These are phyloP conservation scores for Dissoconium aciculare DNA, from an alignment of 2,329 filamentous ascomycete genomes.

Conservation along the genomic window DNA sequence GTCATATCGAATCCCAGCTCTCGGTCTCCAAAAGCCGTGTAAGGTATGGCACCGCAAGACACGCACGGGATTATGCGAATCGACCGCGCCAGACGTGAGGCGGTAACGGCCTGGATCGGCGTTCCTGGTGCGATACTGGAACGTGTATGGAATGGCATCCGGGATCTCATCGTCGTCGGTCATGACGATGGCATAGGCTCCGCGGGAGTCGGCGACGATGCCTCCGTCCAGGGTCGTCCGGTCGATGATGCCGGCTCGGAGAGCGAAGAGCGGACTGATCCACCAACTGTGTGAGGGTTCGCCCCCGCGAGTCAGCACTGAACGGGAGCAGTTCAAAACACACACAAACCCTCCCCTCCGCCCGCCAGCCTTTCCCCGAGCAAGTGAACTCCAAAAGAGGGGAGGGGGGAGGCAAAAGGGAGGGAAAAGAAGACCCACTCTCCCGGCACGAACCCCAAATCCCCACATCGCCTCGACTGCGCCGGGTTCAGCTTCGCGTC, in stretches of 20 bases:
- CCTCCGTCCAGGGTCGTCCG: conserved; percentile 25
- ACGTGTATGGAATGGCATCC: conserved; percentile 19
- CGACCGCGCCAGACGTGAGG: conserved; percentile 28
- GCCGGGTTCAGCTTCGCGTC: conserved; percentile 20
- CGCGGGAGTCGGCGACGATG: conserved; percentile 28
- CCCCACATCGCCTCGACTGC: conserved; percentile 25
- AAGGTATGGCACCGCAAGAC: conserved; percentile 32
- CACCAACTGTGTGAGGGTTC: conserved; percentile 29
- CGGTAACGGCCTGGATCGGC: conserved; percentile 31
- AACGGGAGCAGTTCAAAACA: conserved; percentile 3
- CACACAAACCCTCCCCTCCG: too few relatives aligned
- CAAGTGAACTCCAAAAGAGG: too few relatives aligned
- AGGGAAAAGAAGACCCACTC: conserved; percentile 28
- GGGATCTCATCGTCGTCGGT: conserved; percentile 26
- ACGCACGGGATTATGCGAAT: conserved; percentile 29
- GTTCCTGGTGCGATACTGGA: conserved; percentile 28
- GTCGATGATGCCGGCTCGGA: conserved; percentile 35
- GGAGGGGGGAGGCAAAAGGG: too few relatives aligned
- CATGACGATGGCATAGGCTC: conserved; percentile 33
- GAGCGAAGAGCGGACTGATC: conserved; percentile 35
- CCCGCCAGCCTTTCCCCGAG: too few relatives aligned
- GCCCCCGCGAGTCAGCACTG: too few relatives aligned
- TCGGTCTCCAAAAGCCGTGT: conserved; percentile 31
- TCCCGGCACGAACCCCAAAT: conserved; percentile 33
- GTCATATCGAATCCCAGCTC: conserved; percentile 34